Evolutionary conservation across 257 asterid species (phyloP).

Genomic region (Scutellaria baicalensis): DNA sequence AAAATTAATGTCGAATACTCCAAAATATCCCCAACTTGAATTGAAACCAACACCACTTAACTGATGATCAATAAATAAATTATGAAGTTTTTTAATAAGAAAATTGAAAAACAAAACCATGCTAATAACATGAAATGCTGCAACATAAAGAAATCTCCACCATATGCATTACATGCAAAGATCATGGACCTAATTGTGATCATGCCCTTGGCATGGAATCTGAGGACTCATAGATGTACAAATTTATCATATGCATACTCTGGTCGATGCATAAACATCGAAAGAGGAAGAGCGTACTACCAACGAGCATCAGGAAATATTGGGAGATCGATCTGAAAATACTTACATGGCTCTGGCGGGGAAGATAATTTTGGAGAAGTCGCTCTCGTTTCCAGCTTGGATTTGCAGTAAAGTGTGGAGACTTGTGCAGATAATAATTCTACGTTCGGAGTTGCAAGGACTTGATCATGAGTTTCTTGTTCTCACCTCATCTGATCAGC

Average conservation of each 20-base stretch:
- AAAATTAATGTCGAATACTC: background rate
- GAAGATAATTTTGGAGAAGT: background rate
- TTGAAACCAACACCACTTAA: background rate
- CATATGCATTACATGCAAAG: background rate
- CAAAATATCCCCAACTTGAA: background rate
- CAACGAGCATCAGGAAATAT: background rate
- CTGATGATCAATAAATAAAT: background rate
- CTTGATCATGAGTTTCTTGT: background rate
- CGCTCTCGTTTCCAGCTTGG: background rate
- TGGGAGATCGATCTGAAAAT: background rate
- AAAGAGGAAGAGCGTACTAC: background rate
- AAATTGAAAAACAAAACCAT: background rate
- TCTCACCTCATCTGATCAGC: background rate
- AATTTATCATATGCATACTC: background rate
- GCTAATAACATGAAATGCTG: background rate
- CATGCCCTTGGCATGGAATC: background rate
- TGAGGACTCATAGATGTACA: background rate
- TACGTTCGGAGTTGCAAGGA: constrained; percentile 12
- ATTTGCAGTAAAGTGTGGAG: constrained; percentile 5
- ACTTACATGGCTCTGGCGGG: background rate
- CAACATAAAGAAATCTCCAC: background rate
- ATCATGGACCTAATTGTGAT: background rate
- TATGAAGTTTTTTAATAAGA: background rate
- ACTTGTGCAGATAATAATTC: background rate
- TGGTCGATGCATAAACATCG: background rate